Base-by-base conservation (phyloP, 2,329 filamentous ascomycete genomes). In the Pseudogymnoascus sp. region DNA sequence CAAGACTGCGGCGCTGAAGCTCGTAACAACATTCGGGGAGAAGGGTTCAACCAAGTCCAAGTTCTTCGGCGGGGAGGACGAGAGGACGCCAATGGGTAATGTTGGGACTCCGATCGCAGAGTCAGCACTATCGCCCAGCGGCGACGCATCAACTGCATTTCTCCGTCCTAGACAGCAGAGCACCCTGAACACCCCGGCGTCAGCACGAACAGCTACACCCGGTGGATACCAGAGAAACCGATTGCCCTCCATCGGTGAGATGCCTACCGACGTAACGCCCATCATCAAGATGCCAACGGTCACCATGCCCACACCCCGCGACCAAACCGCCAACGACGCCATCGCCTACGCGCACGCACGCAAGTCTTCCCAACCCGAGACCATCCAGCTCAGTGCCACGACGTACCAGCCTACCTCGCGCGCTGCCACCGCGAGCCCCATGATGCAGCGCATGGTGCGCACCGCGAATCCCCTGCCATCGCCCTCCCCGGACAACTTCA, bases 61-160 rank as follows among this genome's bases (percentile, higher is more conserved):
- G 75, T 86, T 90, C 76, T 85, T 87, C 68, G 77, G 79, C 0
- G 77, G 75, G 5, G 84, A 87, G 60, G 83, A 80, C 37, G 83
- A 83, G 7, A 79, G 79, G 68, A 96, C 92, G 0, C 92, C 92
- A 0, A 88, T 92, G 67, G 89, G 89, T 9, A 87, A 87, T 1
- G 91, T 89, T n/a, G 84, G 90, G 0, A 97, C 93, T 0, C 93
- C 93, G 0, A 97, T 97, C 70, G 88, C 89, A 1, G 88, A 92
- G 68, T 90, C 89, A 40, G 89, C 88, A 1, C 76, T 87, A 43
- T 91, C 89, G 23, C 91, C 92, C 0, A 83, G 84, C 42, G 86
- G 84, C 69, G 84, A 79, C 59, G 81, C 84, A 21, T 78, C 78
- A 3, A 90, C 88, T 5, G 86, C 88, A 1, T 87, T 90, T 69